These are phyloP conservation scores for Scheffersomyces segobiensis DNA, from an alignment of 1,139 yeast genomes.

Conservation along the genomic window DNA sequence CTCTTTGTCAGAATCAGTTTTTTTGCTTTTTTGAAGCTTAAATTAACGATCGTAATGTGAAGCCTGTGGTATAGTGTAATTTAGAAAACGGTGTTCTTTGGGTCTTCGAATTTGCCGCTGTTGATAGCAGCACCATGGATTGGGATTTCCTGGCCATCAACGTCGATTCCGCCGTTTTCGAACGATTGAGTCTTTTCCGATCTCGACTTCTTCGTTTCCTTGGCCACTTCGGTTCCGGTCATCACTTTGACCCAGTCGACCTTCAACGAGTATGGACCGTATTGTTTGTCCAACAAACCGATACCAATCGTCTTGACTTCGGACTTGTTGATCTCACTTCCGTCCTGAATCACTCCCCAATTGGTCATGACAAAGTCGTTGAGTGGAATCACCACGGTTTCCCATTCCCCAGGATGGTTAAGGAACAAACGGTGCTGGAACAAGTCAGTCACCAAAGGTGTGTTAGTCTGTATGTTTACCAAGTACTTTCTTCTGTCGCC, in stretches of 20 bases:
- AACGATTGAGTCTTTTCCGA: constrained; percentile 18
- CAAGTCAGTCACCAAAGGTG: constrained; percentile 75
- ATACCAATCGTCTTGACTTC: constrained; percentile 75
- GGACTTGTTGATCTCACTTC: constrained; percentile 57
- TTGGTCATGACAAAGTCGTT: constrained; percentile 81
- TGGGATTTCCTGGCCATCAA: constrained; percentile 1
- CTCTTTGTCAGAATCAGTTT: neutral
- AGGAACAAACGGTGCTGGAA: constrained; percentile 81
- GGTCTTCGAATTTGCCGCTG: constrained; percentile 28
- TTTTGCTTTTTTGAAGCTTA: neutral
- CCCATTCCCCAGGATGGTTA: constrained; percentile 79
- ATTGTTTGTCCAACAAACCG: constrained; percentile 76
- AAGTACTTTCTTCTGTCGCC: constrained; percentile 77
- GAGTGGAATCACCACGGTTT: constrained; percentile 75
- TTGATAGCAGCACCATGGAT: constrained; percentile 21
- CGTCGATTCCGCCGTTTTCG: constrained; percentile 4
- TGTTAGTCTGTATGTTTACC: constrained; percentile 78
- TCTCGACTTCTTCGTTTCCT: constrained; percentile 36
- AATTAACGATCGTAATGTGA: neutral
- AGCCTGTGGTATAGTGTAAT: neutral
- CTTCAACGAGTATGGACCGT: constrained; percentile 72
- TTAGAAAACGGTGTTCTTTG: constrained; percentile 34
- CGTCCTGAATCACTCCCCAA: constrained; percentile 78
- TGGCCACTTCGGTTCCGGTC: constrained; percentile 54
- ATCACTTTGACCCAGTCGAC: constrained; percentile 75